These are phyloP conservation scores for Dioszegia hungarica DNA, from an alignment of 768 basidiomycete genomes.

Conservation along the genomic window DNA sequence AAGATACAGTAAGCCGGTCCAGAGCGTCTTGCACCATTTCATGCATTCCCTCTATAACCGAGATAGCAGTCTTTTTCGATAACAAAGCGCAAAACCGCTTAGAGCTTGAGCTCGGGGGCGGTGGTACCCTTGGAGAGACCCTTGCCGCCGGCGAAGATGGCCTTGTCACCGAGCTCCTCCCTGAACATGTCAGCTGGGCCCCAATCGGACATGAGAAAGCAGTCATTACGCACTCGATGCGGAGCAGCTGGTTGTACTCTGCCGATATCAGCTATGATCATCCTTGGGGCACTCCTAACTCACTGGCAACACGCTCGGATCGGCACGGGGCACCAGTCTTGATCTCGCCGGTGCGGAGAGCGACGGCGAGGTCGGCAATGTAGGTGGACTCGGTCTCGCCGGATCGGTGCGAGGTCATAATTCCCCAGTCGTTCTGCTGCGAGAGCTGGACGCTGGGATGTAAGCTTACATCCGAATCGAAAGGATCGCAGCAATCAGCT, in stretches of 20 bases:
- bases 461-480: conserved; percentile 6
- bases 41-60: conserved; percentile 7
- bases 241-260: conserved; percentile 49
- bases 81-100: background rate
- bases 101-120: conserved; percentile 55
- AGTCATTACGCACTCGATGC: conserved; percentile 38
- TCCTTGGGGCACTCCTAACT: conserved; percentile 2
- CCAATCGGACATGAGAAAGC: conserved; percentile 1
- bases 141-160: conserved; percentile 68
- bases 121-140: conserved; percentile 72
- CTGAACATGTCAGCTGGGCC: conserved; percentile 48
- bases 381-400: conserved; percentile 97
- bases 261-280: conserved; percentile 5
- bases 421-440: conserved; percentile 94
- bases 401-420: conserved; percentile 98
- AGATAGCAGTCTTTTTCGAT: background rate
- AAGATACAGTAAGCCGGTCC: too few relatives aligned
- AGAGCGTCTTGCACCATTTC: background rate
- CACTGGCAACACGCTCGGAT: conserved; percentile 73
- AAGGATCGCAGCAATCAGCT: conserved; percentile 42
- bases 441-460: conserved; percentile 76
- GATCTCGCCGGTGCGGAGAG: conserved; percentile 74
- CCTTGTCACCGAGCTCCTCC: conserved; percentile 70
- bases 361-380: conserved; percentile 92
- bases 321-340: conserved; percentile 98